Conservation (phyloP, 768 basidiomycete genomes). For the button mushroom (Agaricus bisporus) region DNA sequence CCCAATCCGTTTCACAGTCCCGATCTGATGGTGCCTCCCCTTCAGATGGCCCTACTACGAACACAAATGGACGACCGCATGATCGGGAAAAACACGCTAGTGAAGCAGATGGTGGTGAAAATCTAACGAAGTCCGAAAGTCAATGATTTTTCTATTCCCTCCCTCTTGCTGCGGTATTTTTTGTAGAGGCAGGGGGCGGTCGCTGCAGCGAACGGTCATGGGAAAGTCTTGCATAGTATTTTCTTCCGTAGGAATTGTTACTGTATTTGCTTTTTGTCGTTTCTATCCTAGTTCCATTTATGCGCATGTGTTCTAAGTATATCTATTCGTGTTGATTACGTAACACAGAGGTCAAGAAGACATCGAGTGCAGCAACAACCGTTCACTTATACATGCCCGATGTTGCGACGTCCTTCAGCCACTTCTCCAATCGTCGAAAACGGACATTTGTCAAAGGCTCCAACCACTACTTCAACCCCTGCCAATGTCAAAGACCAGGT, state of each 20-base stretch:
- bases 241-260: slow-evolving; percentile 6
- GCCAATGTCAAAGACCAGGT: neutral
- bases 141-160: slow-evolving; percentile 17
- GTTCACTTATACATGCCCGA: neutral
- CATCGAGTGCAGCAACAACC: neutral
- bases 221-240: neutral
- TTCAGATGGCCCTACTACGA: slow-evolving; percentile 22
- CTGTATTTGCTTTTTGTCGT: slow-evolving; percentile 3
- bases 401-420: slow-evolving; percentile 6
- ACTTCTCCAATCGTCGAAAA: neutral
- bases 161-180: neutral
- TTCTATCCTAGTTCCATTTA: slow-evolving; percentile 1
- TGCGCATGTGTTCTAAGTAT: neutral
- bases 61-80: slow-evolving; percentile 11
- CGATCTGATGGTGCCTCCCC: slow-evolving; percentile 24
- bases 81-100: slow-evolving; percentile 25
- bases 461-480: neutral
- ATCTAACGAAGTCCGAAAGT: slow-evolving; percentile 24
- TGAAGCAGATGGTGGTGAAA: slow-evolving; percentile 29
- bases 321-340: neutral
- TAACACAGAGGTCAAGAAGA: neutral
- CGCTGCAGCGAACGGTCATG: neutral
- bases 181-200: neutral
- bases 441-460: neutral
- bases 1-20: slow-evolving; percentile 26